These are phyloP conservation scores for Aspergillus aculeatus DNA, from an alignment of 2,329 filamentous ascomycete genomes.

Conservation along the genomic window DNA sequence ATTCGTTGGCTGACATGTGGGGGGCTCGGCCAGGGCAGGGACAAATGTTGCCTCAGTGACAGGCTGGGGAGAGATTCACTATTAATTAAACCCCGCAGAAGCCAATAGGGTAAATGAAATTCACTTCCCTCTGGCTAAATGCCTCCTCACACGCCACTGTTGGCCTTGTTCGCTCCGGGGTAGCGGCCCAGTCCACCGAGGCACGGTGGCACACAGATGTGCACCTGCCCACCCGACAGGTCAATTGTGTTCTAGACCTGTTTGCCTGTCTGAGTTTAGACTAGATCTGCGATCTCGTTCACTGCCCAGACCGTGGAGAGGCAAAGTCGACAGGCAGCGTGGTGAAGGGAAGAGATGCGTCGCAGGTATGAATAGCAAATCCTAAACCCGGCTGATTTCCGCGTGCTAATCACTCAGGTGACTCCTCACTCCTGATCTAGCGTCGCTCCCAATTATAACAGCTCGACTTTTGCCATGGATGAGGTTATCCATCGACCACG, in stretches of 20 bases:
- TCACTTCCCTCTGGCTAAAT: background rate
- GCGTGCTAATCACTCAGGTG: background rate
- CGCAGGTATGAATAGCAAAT: background rate
- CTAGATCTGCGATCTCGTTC: background rate
- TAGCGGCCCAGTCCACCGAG: slow-evolving; percentile 11
- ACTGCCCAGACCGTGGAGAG: background rate
- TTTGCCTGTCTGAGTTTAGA: background rate
- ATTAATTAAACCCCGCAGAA: background rate
- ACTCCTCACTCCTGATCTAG: background rate
- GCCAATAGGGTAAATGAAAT: slow-evolving; percentile 4
- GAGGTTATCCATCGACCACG: background rate
- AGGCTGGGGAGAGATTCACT: background rate
- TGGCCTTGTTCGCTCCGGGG: slow-evolving; percentile 1
- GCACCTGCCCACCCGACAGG: background rate
- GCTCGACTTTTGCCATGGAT: background rate
- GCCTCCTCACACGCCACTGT: background rate
- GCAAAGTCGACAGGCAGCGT: background rate
- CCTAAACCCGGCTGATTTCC: background rate
- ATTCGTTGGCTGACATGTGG: background rate
- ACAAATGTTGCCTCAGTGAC: slow-evolving; percentile 13
- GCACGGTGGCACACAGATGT: slow-evolving; percentile 5
- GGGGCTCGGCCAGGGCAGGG: background rate
- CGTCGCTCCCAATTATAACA: background rate
- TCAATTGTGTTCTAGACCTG: background rate
- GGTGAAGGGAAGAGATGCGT: background rate